Base-by-base conservation (phyloP, 2,329 filamentous ascomycete genomes). In the Monilinia aucupariae region DNA sequence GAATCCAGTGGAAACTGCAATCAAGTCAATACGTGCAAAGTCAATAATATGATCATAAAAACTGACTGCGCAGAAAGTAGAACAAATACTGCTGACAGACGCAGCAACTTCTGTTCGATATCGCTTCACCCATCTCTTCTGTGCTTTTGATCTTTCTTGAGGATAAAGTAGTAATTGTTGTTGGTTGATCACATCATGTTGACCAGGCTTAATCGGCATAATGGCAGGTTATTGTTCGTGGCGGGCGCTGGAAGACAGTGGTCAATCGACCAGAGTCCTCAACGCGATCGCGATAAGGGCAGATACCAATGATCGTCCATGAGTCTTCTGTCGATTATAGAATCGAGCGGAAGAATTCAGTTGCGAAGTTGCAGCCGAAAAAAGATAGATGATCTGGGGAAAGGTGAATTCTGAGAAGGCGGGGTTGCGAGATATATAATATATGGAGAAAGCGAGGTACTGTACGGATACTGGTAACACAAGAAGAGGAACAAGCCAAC, bases 101-200 rank as follows among this genome's bases (percentile, higher is more conserved):
- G 91, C 90, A 65, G 90, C 85, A 68, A 94, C 85, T 77, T 93
- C 89, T 55, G 88, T 92, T 68, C 89, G 84, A 76, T 94, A 93
- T 69, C 82, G 83, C 78, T 91, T 92, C 71, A 88, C 80, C 79
- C 87, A 88, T 71, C 72, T 74, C 71, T 79, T 81, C 55, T 77
- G 66, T 17, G 61, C 61, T 37, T 52, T 64, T n/a, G 56, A 61
- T 52, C 47, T 68, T 48, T 60, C 61, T 63, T 62, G 60, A 41
- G 60, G 43, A 64, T 53, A 43, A 50, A 62, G 41, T 61, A 49
- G 41, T 54, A 60, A 32, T 47, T 58, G 60, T 47, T 65, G 63
- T 41, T 69, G 63, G n/a, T 62, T 62, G 51, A 64, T 65, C 51
- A 65, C 69, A 68, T 71, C 65, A 49, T 66, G 63, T 64, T 68